phyloP scores from a whole-genome alignment of 2,329 filamentous ascomycete genomes.

The Dissoconium aciculare region DNA sequence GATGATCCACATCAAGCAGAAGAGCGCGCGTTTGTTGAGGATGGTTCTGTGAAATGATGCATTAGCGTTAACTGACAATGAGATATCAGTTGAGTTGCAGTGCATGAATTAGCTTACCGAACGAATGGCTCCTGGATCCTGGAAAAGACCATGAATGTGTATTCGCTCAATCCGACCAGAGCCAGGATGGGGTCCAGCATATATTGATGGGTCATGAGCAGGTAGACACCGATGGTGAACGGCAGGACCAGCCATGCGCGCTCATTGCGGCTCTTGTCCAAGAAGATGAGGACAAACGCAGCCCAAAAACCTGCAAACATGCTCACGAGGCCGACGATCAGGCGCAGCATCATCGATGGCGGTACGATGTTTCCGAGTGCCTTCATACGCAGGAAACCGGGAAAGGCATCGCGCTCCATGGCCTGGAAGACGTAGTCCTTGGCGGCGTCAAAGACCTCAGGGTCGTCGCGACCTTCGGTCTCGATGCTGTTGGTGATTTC shows the following conservation, averaged over 20 bases:
- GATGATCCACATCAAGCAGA: slow-evolving; percentile 62
- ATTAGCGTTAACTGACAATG: slow-evolving; percentile 1
- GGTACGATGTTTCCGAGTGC: slow-evolving; percentile 92
- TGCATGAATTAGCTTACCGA: slow-evolving; percentile 23
- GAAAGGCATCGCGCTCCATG: slow-evolving; percentile 98
- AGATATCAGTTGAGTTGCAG: no score
- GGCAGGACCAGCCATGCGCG: slow-evolving; percentile 86
- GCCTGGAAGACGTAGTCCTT: slow-evolving; percentile 99
- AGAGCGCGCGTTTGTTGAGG: slow-evolving; percentile 65
- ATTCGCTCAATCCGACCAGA: slow-evolving; percentile 81
- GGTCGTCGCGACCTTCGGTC: slow-evolving; percentile 80
- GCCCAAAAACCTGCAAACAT: slow-evolving; percentile 93
- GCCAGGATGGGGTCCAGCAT: slow-evolving; percentile 85
- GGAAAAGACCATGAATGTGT: slow-evolving; percentile 86
- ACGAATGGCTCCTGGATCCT: slow-evolving; percentile 83
- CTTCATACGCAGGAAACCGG: slow-evolving; percentile 87
- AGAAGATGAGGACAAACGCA: slow-evolving; percentile 82
- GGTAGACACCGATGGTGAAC: slow-evolving; percentile 82
- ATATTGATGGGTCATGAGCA: slow-evolving; percentile 84
- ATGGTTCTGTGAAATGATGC: slow-evolving; percentile 41
- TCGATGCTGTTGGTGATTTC: slow-evolving; percentile 82
- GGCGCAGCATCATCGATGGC: slow-evolving; percentile 67
- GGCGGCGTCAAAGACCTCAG: slow-evolving; percentile 89
- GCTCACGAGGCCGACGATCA: slow-evolving; percentile 70
- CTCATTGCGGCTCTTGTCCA: slow-evolving; percentile 57